Percentiles rank a stretch among this genome's conserved stretches.
Evolutionary conservation across 2,329 filamentous ascomycete genomes (phyloP).

Genomic region (Epichloe scottii): DNA sequence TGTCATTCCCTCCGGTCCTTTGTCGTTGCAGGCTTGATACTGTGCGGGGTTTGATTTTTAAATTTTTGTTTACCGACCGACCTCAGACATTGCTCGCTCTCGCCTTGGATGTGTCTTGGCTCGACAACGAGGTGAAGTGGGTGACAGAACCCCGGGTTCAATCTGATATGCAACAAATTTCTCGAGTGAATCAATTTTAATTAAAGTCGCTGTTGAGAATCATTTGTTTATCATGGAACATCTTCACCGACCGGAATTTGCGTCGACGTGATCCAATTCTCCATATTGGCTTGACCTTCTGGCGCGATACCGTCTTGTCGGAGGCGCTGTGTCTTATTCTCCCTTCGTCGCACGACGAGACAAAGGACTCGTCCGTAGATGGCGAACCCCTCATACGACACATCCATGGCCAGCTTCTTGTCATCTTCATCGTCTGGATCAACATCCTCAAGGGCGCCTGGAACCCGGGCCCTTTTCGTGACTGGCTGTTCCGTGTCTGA

Average conservation of each 20-base stretch:
- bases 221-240: slow-evolving; percentile 12
- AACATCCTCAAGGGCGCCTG: slow-evolving; percentile 13
- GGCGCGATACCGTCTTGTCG: slow-evolving; percentile 19
- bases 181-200: no score
- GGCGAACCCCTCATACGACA: slow-evolving; percentile 87
- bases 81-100: not conserved
- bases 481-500: slow-evolving; percentile 29
- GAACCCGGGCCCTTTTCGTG: slow-evolving; percentile 31
- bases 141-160: not conserved
- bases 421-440: slow-evolving; percentile 40
- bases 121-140: not conserved
- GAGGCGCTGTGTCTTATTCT: slow-evolving; percentile 31
- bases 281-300: slow-evolving; percentile 59
- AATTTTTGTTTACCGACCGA: not conserved
- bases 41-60: not conserved
- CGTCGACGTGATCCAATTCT: slow-evolving; percentile 75
- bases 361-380: slow-evolving; percentile 92
- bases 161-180: not conserved
- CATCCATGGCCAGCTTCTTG: slow-evolving; percentile 77
- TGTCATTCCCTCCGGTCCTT: no score
- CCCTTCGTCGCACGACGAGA: slow-evolving; percentile 71
- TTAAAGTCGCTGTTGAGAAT: no score
- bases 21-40: no score
- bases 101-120: not conserved
- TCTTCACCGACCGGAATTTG: slow-evolving; percentile 42